phyloP scores from a whole-genome alignment of 768 basidiomycete species.

The Agrocybe chaxingu region DNA sequence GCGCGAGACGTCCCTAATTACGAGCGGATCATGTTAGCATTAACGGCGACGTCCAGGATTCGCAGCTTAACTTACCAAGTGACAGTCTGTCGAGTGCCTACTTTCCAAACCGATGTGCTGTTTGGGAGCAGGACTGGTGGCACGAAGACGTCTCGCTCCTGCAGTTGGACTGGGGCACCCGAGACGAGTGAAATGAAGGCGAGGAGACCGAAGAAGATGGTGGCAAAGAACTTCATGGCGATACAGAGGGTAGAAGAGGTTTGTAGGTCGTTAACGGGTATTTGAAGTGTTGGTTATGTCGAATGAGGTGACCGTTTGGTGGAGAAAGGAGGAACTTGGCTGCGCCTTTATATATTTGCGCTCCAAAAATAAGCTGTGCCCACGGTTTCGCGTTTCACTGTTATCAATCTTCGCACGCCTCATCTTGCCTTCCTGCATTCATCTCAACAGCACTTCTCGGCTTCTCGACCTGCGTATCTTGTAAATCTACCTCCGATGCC shows the following conservation, averaged over 20 bases:
- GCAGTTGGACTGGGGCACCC: conserved; percentile 22
- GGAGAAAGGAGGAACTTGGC: not conserved
- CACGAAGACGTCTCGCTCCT: conserved; percentile 27
- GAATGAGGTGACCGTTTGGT: not conserved
- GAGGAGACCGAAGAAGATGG: conserved; percentile 21
- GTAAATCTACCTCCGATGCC: no score
- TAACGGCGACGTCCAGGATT: conserved; percentile 5
- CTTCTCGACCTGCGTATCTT: no score
- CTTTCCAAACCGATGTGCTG: conserved; percentile 24
- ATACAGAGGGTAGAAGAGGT: not conserved
- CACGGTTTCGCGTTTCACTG: no score
- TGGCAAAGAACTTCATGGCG: conserved; percentile 19
- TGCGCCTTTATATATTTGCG: no score
- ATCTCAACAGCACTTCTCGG: no score
- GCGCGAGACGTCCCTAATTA: conserved; percentile 33
- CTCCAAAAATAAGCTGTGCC: no score
- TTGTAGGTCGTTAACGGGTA: not conserved
- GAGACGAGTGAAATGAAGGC: conserved; percentile 21
- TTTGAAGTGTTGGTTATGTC: not conserved
- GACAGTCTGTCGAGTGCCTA: conserved; percentile 25
- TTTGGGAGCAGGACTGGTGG: conserved; percentile 26
- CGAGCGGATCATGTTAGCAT: conserved; percentile 7
- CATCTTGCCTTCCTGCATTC: no score
- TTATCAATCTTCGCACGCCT: no score
- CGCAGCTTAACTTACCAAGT: conserved; percentile 24